Base-by-base conservation (phyloP, 192 early-diverging fungal species). In the Cetraspora pellucida region DNA sequence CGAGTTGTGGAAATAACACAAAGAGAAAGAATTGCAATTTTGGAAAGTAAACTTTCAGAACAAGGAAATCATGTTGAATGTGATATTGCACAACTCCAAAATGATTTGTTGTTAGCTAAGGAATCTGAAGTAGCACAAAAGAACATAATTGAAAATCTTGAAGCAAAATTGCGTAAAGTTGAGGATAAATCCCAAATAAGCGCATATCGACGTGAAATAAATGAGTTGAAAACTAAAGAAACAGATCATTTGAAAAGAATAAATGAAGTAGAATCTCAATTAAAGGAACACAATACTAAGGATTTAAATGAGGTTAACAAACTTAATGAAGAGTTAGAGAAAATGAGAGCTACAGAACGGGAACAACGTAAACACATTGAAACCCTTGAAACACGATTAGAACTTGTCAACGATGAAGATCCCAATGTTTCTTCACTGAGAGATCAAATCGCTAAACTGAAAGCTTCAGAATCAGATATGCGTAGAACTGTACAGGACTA, bases 401-500 rank as follows among this genome's bases (percentile, higher is more conserved):
- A 68, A 68, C 45, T 68, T 45, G 66, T 68, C 46, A 45, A 46
- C 11, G 66, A 68, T 46, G 66, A 68, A 50, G 45, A 68, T 49
- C 66, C 66, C n/a, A 28, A 47, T 13, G 47, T 68, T 17, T 44
- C 66, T 27, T 10, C n/a, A 16, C 46, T 68, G 17, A n/a, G 66
- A 27, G 66, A 68, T 49, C 66, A 68, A 49, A 68, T 68, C 27
- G 43, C 66, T 13, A n/a, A 11, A 23, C 46, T 68, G 9, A 68
- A 68, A 68, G 66, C 45, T 17, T 68, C 66, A 2, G 66, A 68
- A 46, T 3, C 66, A n/a, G 66, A 68, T 27, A 21, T 68, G 11
- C 43, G 45, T 19, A 68, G 66, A 14, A 49, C n/a, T 14, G 66
- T 68, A 47, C 45, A 68, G 14, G 66, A 68, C 11, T 27, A 47